Evolutionary conservation across 129 eudicot genomes (phyloP).

Genomic region (Kitagawia praeruptora): DNA sequence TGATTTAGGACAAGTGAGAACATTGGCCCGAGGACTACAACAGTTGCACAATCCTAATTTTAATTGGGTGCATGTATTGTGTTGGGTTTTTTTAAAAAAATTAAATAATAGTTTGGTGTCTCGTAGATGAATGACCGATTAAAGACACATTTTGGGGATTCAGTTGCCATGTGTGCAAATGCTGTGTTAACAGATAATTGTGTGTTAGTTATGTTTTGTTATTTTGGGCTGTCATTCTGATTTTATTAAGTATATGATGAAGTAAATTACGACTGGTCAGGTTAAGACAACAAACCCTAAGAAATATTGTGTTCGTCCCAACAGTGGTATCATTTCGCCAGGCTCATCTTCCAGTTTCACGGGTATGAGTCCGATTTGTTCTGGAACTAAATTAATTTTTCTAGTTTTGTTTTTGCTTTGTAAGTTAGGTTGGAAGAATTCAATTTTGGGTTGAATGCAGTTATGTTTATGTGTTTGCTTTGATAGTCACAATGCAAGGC

Average conservation of each 20-base stretch:
- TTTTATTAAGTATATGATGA: background rate
- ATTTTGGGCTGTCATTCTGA: background rate
- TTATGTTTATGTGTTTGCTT: conserved; percentile 7
- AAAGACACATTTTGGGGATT: background rate
- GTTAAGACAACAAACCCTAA: conserved; percentile 95
- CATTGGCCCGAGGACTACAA: background rate
- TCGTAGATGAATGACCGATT: background rate
- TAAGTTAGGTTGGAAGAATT: background rate
- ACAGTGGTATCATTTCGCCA: conserved; percentile 79
- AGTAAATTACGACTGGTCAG: conserved; percentile 23
- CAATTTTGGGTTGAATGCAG: background rate
- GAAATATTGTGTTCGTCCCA: conserved; percentile 91
- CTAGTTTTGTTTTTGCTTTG: background rate
- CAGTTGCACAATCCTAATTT: background rate
- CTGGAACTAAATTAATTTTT: background rate
- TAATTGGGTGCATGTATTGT: too few relatives aligned
- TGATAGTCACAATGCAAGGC: conserved; percentile 91
- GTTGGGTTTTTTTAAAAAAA: too few relatives aligned
- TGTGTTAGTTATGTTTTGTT: background rate
- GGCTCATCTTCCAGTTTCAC: conserved; percentile 72
- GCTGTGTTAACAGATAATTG: background rate
- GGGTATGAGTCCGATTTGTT: conserved; percentile 31
- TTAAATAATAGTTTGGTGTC: background rate
- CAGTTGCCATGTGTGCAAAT: background rate
- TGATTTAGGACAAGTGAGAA: background rate